These are phyloP conservation scores for Saturnispora kantuleensis DNA, from an alignment of 805 yeast species.

Conservation along the genomic window DNA sequence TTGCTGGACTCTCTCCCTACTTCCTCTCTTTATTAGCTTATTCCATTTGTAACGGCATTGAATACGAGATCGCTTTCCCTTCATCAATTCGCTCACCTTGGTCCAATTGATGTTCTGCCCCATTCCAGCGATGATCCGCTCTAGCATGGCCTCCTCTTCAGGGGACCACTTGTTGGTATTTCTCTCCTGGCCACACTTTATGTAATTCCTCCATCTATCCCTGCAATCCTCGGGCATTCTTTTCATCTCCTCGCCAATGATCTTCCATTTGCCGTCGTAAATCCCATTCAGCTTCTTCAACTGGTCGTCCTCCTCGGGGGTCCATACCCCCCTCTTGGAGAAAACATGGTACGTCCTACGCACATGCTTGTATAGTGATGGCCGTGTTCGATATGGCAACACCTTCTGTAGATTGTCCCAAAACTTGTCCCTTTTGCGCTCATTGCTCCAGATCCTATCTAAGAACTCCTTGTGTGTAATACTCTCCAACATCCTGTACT, in stretches of 20 bases:
- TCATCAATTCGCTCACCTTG: conserved; percentile 78
- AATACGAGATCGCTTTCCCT: conserved; percentile 79
- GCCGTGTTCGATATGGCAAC: conserved; percentile 76
- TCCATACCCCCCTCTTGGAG: conserved; percentile 86
- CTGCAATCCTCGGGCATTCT: conserved; percentile 98
- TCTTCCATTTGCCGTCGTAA: conserved; percentile 80
- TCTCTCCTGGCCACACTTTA: conserved; percentile 78
- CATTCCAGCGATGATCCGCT: conserved; percentile 35
- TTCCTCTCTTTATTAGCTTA: conserved; percentile 58
- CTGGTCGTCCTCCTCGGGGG: conserved; percentile 64
- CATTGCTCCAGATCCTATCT: conserved; percentile 79
- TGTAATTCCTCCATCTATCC: conserved; percentile 92
- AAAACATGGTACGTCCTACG: conserved; percentile 83
- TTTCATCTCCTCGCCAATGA: conserved; percentile 67
- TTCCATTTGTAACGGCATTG: conserved; percentile 97
- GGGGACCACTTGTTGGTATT: conserved; percentile 70
- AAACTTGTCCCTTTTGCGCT: conserved; percentile 75
- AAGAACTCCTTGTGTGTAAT: conserved; percentile 63
- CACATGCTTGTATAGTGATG: conserved; percentile 87
- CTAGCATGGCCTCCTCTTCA: conserved; percentile 66
- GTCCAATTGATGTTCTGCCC: conserved; percentile 63
- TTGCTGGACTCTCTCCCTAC: conserved; percentile 32
- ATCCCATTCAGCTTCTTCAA: conserved; percentile 54
- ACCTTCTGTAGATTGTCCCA: conserved; percentile 80
- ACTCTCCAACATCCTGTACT: conserved; percentile 55